phyloP scores from a whole-genome alignment of 139 green algal genomes.

The Chlorella sp. region DNA sequence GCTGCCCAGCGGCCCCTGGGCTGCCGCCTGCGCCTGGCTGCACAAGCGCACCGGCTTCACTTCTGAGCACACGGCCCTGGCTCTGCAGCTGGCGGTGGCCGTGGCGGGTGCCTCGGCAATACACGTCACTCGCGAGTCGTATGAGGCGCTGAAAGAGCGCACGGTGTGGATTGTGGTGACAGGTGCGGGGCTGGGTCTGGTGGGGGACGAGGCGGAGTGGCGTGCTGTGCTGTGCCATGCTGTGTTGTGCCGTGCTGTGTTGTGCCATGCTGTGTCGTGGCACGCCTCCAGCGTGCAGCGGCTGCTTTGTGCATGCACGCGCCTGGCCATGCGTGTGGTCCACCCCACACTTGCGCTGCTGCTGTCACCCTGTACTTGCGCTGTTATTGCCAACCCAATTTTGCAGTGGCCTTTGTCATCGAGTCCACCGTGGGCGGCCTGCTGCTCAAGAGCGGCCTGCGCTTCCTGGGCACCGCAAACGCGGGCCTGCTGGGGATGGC shows the following conservation, averaged over 20 bases:
- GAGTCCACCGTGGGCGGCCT: conserved; percentile 22
- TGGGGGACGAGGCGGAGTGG: background rate
- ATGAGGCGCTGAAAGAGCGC: conserved; percentile 12
- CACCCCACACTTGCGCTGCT: no score
- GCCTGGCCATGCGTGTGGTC: no score
- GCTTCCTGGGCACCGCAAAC: conserved; percentile 15
- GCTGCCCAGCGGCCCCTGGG: background rate
- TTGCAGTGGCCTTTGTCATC: conserved; percentile 17
- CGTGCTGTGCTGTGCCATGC: no score
- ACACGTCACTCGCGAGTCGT: conserved; percentile 7
- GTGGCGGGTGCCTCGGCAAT: conserved; percentile 21
- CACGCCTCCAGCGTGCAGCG: background rate
- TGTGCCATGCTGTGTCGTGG: no score
- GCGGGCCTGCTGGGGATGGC: conserved; percentile 33
- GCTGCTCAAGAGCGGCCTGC: conserved; percentile 26
- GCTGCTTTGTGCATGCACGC: background rate
- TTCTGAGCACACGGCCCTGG: background rate
- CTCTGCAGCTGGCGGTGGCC: conserved; percentile 35
- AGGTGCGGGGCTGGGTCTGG: background rate
- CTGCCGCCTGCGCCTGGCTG: background rate
- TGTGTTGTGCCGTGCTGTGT: background rate
- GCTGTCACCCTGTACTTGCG: no score
- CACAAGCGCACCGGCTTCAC: background rate
- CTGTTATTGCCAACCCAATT: background rate
- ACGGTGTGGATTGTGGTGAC: conserved; percentile 35